phyloP scores from a whole-genome alignment of 441 rosid species.

The Eutrema salsugineum region DNA sequence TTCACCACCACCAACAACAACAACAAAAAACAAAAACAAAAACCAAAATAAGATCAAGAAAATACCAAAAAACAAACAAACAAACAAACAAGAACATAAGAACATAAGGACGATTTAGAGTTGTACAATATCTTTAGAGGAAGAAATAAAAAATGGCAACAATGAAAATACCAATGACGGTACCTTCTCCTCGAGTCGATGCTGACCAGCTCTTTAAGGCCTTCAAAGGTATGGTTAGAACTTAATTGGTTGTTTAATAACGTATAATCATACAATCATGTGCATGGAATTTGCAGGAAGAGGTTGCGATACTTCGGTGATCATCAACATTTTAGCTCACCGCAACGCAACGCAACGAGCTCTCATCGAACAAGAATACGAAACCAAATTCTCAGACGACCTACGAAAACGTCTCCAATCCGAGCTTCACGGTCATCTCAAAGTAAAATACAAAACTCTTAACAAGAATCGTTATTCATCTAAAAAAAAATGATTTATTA shows the following conservation, averaged over 20 bases:
- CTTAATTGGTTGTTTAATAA: neutral
- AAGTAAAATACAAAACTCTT: slow-evolving; percentile 36
- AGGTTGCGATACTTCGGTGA: slow-evolving; percentile 58
- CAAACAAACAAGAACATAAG: neutral
- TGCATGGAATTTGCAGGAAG: slow-evolving; percentile 36
- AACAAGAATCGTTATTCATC: neutral
- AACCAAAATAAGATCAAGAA: slow-evolving; percentile 7
- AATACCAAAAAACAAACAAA: neutral
- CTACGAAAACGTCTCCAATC: slow-evolving; percentile 52
- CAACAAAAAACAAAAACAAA: neutral
- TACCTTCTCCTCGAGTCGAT: slow-evolving; percentile 52
- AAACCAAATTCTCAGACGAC: slow-evolving; percentile 45
- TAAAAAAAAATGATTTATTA: neutral
- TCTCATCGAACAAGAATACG: slow-evolving; percentile 64
- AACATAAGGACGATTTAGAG: neutral
- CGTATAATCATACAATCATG: neutral
- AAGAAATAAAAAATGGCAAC: slow-evolving; percentile 34
- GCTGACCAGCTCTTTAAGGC: slow-evolving; percentile 49
- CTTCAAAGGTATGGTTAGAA: slow-evolving; percentile 44
- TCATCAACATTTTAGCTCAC: slow-evolving; percentile 65
- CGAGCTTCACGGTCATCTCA: slow-evolving; percentile 73
- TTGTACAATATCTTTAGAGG: neutral
- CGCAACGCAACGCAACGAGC: slow-evolving; percentile 63
- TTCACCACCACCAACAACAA: neutral
- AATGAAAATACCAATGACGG: slow-evolving; percentile 31